These are phyloP conservation scores for Amaranthus cruentus DNA, from an alignment of 148 eudicot species.

Conservation along the genomic window DNA sequence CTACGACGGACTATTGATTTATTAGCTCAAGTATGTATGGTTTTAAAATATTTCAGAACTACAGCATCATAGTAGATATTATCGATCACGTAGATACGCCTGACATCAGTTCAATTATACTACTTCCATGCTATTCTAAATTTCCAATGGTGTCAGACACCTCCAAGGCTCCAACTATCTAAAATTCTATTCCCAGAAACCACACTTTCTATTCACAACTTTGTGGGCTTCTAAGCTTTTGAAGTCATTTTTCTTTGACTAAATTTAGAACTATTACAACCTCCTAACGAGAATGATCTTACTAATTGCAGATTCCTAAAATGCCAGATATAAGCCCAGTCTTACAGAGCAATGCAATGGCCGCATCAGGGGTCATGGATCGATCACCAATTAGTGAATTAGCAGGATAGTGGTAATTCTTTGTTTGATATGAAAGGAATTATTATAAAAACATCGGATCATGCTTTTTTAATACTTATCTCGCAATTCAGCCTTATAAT, in stretches of 20 bases:
- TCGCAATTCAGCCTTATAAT: not conserved
- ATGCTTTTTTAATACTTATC: not conserved
- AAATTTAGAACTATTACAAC: not conserved
- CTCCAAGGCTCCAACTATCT: not conserved
- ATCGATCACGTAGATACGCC: slow-evolving; percentile 2
- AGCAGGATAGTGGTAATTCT: slow-evolving; percentile 45
- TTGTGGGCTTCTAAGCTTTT: not conserved
- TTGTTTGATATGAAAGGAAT: not conserved
- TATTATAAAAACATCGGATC: not conserved
- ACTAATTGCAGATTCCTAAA: slow-evolving; percentile 70
- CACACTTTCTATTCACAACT: not conserved
- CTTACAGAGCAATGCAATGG: slow-evolving; percentile 71
- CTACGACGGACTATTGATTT: slow-evolving; percentile 81
- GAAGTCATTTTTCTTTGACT: not conserved
- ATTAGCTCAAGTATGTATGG: slow-evolving; percentile 66
- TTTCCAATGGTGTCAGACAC: not conserved
- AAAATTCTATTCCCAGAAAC: not conserved
- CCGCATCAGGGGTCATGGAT: slow-evolving; percentile 84
- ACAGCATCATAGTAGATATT: not conserved
- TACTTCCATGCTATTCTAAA: not conserved
- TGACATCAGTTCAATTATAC: not conserved
- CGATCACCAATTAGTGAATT: slow-evolving; percentile 96
- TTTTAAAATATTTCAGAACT: not conserved
- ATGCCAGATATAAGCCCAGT: slow-evolving; percentile 75
- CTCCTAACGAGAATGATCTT: slow-evolving; percentile 8